Base-by-base conservation (phyloP, 768 basidiomycete genomes). In the Termitomyces sp. region DNA sequence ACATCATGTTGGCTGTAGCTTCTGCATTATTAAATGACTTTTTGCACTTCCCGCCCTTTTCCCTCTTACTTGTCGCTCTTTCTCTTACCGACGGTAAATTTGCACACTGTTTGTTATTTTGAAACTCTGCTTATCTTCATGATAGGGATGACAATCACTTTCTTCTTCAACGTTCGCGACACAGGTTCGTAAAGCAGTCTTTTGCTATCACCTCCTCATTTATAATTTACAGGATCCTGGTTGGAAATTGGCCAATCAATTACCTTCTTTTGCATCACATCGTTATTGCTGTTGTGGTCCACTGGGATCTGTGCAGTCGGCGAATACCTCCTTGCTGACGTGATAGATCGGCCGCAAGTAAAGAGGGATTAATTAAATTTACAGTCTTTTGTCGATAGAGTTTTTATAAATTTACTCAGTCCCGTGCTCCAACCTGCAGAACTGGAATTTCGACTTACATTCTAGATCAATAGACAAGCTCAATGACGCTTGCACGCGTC, bases 201-300 rank as follows among this genome's bases (percentile, higher is more conserved):
- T 51, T 20, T 34, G 36, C n/a, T 22, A 6, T 27, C 15, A 6
- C 44, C 3, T 46, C 55, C 60, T 67, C 46, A 60, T 54, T 50
- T 59, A 22, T 51, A 24, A 42, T 20, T 60, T 31, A 13, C 20
- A 82, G 89, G 93, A 0, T 91, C 89, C 3, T 95, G 93, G 93
- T 75, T 94, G 58, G 90, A 95, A 67, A 95, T 93, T 54, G 92
- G 93, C 6, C 89, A 91, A 67, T 87, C 90, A 0, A 93, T 95
- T 69, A 91, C 82, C 52, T 93, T 93, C 74, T 95, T 93, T 72
- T 88, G 87, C 64, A 91, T 94, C 60, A 84, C 89, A 1, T 92
- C 90, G 1, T 72, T 93, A 39, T 74, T 95, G 56, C 76, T 91
- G 42, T 76, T 91, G 4, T 93, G 89, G 84, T 87, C 88, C 0